Base-by-base conservation (phyloP, 1,284 basidiomycete genomes). In the Marasmius fiardii region DNA sequence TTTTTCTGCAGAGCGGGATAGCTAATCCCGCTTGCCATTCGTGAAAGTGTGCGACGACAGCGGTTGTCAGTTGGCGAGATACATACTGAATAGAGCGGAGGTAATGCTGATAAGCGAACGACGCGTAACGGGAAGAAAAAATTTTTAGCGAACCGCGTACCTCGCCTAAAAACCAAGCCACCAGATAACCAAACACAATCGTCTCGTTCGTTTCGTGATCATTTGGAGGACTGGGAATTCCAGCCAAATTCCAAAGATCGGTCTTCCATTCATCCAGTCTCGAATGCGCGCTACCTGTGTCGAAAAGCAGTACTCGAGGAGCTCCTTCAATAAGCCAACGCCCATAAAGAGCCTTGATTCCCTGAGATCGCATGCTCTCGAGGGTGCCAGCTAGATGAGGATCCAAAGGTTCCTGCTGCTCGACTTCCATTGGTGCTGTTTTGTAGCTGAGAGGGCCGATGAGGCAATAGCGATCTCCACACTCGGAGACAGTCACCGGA, bases 141-240 rank as follows among this genome's bases (percentile, higher is more conserved):
- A 35, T 8, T 14, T 39, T 39, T 4, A 14, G 55, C 57, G 39
- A 56, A 51, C 57, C 59, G 37, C 86, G 62, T 60, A 93, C 93
- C 79, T 98, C 95, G 65, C 96, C 96, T 23, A 99, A 81, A 80
- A 99, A 98, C 96, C 96, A 99, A n/a, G 96, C 94, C 53, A 96
- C 91, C 60, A 99, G 86, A 74, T 99, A 98, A n/a, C 96, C 96
- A 74, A 98, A 95, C 56, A 98, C 79, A 67, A 99, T 94, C n/a
- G 95, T 92, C 71, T 99, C 95, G 79, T 99, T 99, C 28, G 95
- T 98, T 74, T 98, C 96, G 70, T 92, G 89, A 72, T 99, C 96
- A 67, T 93, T 92, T 1, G 93, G 92, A 8, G 96, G 96, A 21
- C 92, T 92, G 1, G 96, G 96, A 61, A 99, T 99, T 44, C 95